Conservation (phyloP, 2,329 filamentous ascomycete genomes). For the Ophiostoma sp. region DNA sequence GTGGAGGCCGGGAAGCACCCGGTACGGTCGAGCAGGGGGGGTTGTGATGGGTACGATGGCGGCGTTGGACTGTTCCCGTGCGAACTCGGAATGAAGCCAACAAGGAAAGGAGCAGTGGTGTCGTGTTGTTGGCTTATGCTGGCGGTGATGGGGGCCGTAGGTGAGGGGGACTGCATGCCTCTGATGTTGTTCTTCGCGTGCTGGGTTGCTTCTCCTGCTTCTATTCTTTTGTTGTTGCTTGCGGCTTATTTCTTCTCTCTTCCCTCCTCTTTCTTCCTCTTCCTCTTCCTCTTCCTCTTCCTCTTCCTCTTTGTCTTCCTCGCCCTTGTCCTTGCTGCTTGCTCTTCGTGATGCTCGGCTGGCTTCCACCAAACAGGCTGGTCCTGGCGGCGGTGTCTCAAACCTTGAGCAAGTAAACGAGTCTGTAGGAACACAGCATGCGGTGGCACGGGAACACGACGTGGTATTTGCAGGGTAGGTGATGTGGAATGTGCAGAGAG, state of each 20-base stretch:
- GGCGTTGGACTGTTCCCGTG: neutral
- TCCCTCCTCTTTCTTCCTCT: neutral
- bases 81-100: neutral
- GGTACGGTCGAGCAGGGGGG: conserved; percentile 6
- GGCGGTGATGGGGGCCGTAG: neutral
- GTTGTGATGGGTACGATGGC: neutral
- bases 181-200: neutral
- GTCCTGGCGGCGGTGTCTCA: conserved; percentile 18
- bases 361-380: conserved; percentile 5
- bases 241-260: neutral
- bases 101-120: neutral
- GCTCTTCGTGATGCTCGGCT: conserved; percentile 9
- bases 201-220: neutral
- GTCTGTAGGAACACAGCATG: conserved; percentile 12
- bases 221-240: neutral
- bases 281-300: neutral
- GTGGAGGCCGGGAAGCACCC: conserved; percentile 3
- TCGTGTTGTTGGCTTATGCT: neutral
- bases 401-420: conserved; percentile 22
- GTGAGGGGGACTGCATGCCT: neutral
- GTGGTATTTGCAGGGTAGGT: neutral
- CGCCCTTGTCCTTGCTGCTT: neutral
- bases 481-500: neutral
- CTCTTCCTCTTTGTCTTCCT: neutral
- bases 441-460: neutral